A percentile compares a stretch with the other conserved stretches of the same genome.
These are phyloP conservation scores for Ampelocalamus luodianensis DNA, from an alignment of 176 grass and related monocot genomes.

Conservation along the genomic window DNA sequence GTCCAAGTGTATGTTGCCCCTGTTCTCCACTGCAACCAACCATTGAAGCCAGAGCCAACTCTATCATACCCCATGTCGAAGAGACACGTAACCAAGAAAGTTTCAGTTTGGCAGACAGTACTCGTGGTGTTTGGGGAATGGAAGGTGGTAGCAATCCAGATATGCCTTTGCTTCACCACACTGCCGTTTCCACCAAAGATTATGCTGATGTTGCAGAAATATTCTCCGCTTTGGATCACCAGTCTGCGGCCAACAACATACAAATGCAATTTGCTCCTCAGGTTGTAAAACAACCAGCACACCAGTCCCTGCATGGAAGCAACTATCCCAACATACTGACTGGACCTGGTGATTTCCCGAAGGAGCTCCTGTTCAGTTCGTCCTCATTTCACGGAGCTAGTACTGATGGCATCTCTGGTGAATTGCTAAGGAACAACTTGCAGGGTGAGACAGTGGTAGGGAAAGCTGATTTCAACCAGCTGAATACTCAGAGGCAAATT, in stretches of 20 bases:
- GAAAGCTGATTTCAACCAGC: background rate
- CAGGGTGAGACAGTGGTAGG: background rate
- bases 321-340: background rate
- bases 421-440: constrained; percentile 10
- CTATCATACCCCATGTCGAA: background rate
- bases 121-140: background rate
- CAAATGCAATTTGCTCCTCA: background rate
- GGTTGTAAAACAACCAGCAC: background rate
- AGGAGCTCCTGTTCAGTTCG: background rate
- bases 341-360: constrained; percentile 7
- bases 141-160: background rate
- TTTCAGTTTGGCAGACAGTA: background rate
- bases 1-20: background rate
- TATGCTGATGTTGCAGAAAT: constrained; percentile 1
- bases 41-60: background rate
- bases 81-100: background rate
- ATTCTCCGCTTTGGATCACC: background rate
- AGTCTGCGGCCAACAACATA: background rate
- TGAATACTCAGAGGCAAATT: background rate
- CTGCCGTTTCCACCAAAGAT: background rate
- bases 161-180: background rate
- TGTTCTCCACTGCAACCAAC: background rate
- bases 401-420: background rate
- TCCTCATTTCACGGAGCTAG: background rate
- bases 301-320: background rate